Evolutionary conservation across 1,139 yeast genomes (phyloP), one percentile per base, ranked within the genome.

Genomic region (Sugiyamaella xylanicola): DNA sequence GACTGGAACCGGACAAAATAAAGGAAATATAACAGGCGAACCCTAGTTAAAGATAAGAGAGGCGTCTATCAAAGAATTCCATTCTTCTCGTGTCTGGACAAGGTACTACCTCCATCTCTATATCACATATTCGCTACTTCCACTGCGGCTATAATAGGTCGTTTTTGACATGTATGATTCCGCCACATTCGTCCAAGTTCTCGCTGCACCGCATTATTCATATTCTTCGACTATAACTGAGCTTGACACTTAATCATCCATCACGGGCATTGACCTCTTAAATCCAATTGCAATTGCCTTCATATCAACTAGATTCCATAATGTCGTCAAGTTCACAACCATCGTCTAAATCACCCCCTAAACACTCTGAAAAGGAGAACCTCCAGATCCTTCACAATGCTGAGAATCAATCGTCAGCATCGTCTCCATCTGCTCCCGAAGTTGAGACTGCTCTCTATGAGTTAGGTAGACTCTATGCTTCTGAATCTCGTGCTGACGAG

Each of bases 401-500:
- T 21, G 53, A 50, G 36, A 42, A 50, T 13, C 42, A 25, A 13
- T 42, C 53, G 17, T n/a, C 42, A 17, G 20, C 43, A 4, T 13
- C 40, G n/a, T 4, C 39, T 3, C 20, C 25, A 20, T 44, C 53
- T 15, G 21, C 36, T 22, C 48, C 53, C 13, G 42, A 50, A 8
- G 29, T 55, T 20, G 73, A 73, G 59, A 61, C 68, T 48, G 72
- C 74, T 45, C 63, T 72, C 50, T 64, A 59, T 44, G 73, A 68
- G 51, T 65, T 74, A 17, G 77, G 76, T 11, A 60, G 59, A 21
- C 59, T 74, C 20, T 73, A 70, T 56, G 65, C 67, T 25, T 66
- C 66, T 37, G 65, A 70, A 49, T 60, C 60, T 51, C 77, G 82
- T 52, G 75, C 79, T 20, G 75, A 72, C 4, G 80, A 84, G 63